Percentiles rank a stretch among this genome's conserved stretches.
Evolutionary conservation across 306 rosid genomes (phyloP).

Genomic region (Morella rubra): DNA sequence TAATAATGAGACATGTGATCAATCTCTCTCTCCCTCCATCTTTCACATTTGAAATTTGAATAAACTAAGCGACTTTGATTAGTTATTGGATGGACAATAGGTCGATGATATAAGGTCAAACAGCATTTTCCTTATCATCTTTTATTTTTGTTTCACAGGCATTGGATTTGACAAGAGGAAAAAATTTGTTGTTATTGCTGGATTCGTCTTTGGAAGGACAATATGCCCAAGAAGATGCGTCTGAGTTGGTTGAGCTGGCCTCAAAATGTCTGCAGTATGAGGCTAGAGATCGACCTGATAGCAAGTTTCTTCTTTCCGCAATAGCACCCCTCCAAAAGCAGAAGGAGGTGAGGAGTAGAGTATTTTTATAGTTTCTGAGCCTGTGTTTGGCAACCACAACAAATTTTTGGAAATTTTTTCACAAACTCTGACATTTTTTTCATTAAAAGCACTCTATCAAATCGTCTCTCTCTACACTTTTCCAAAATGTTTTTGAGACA

Average conservation of each 20-base stretch:
- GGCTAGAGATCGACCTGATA: slow-evolving; percentile 92
- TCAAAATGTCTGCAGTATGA: slow-evolving; percentile 91
- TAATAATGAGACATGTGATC: neutral
- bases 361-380: too few relatives aligned
- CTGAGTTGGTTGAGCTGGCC: slow-evolving; percentile 83
- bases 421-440: too few relatives aligned
- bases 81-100: neutral
- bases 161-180: slow-evolving; percentile 80
- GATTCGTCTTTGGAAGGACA: slow-evolving; percentile 97
- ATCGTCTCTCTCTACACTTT: too few relatives aligned
- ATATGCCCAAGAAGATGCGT: slow-evolving; percentile 81
- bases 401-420: too few relatives aligned
- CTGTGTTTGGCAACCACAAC: too few relatives aligned
- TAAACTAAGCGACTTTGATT: neutral
- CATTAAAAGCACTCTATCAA: too few relatives aligned
- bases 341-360: slow-evolving; percentile 53
- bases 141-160: slow-evolving; percentile 45
- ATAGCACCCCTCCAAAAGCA: slow-evolving; percentile 80
- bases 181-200: slow-evolving; percentile 74
- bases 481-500: too few relatives aligned
- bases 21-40: neutral
- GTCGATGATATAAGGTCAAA: neutral
- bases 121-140: neutral
- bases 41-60: neutral
- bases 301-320: slow-evolving; percentile 68